A percentile compares a stretch with the other conserved stretches of the same genome.
phyloP scores from a whole-genome alignment of 1,139 yeast genomes.

The Yamadazyma songkhlaensis region DNA sequence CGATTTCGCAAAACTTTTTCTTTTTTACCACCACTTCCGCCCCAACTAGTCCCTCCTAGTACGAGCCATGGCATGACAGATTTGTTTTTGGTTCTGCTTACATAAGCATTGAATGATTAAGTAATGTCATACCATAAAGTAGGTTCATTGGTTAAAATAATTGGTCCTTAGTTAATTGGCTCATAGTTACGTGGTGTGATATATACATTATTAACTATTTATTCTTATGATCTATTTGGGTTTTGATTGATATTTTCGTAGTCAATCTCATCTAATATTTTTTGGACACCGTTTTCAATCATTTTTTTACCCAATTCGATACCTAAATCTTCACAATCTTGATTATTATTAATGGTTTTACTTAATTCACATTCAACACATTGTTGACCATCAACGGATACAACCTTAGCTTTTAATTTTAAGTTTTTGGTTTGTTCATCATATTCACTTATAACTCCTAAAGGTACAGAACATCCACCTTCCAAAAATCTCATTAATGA shows the following conservation, averaged over 20 bases:
- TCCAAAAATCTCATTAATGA: conserved; percentile 82
- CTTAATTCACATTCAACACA: conserved; percentile 55
- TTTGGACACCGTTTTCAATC: conserved; percentile 75
- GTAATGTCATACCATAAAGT: no score
- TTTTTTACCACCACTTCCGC: background rate
- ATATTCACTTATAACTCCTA: conserved; percentile 75
- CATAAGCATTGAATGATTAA: no score
- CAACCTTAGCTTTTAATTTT: conserved; percentile 68
- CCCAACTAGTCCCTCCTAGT: background rate
- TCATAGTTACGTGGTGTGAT: no score
- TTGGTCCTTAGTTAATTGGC: no score
- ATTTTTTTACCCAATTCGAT: conserved; percentile 63
- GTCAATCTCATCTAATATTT: conserved; percentile 76
- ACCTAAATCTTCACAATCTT: conserved; percentile 75
- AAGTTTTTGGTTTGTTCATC: conserved; percentile 42
- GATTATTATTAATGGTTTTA: conserved; percentile 34
- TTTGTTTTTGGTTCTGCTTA: no score
- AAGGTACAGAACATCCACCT: conserved; percentile 98
- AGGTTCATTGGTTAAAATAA: no score
- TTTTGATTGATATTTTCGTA: conserved; percentile 49
- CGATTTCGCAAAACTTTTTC: conserved; percentile 1
- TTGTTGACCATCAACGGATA: conserved; percentile 77
- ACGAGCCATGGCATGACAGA: background rate
- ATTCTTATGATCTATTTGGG: conserved; percentile 1
- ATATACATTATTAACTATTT: no score